Base-by-base conservation (phyloP, 148 eudicot species). In the Diospyros kaki region DNA sequence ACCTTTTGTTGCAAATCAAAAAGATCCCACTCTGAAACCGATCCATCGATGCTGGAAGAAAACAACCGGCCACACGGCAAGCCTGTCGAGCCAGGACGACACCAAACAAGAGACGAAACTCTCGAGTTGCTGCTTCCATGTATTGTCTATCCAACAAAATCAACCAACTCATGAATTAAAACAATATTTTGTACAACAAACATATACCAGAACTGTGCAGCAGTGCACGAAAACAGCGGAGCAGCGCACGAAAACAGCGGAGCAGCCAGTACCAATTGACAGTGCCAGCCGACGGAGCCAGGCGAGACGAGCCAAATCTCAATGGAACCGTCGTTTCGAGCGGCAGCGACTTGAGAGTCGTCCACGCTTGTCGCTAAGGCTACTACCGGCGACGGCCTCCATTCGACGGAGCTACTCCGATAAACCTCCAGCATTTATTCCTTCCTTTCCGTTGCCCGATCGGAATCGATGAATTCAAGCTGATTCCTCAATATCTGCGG, bases 291-390 rank as follows among this genome's bases (percentile, higher is more conserved):
- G 48, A 89, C 85, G 28, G 98, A 87, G 56, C 97, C 98, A 0
- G 97, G 96, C n/a, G 98, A 90, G 4, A 92, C 98, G 14, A 92
- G 94, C 98, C 98, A 95, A 78, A 95, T 87, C 84, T 95, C 98
- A 43, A 95, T 82, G 6, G 98, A 76, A 45, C 98, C 98, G 71
- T 92, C 98, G 11, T 88, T 91, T 4, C 98, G 84, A 18, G 98
- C 97, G 14, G 97, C 98, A 73, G 98, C 98, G 70, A 95, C 93
- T 67, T 84, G 89, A 2, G 90, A 85, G 9, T 82, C 91, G 77
- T 92, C 97, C 76, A 77, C 79, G 86, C 97, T 95, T 51, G 97
- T 92, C 76, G 97, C 92, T 12, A 92, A 74, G 55, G 94, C 87
- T 4, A 92, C 81, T 3, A 92, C 86, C 15, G 94, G 83, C 6